A percentile compares a stretch with the other conserved stretches of the same genome.
Evolutionary conservation across 805 yeast species (phyloP).

Genomic region (Wickerhamiella parazyma): DNA sequence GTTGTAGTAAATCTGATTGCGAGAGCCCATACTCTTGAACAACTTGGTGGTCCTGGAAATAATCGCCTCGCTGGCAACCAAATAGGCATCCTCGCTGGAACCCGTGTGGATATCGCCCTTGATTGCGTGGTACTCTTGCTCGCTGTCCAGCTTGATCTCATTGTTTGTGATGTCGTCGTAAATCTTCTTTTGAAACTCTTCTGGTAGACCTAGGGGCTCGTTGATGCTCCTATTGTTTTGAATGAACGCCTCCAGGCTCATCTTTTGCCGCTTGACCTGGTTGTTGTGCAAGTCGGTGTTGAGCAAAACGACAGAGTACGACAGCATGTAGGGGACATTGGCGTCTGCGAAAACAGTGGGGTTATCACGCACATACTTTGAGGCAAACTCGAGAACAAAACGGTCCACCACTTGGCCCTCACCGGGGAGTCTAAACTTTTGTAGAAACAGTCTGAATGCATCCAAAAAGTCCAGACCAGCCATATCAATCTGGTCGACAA

Average conservation of each 20-base stretch:
- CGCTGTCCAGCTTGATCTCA: slow-evolving; percentile 84
- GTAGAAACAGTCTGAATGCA: slow-evolving; percentile 73
- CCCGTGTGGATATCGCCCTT: slow-evolving; percentile 50
- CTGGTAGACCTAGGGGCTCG: slow-evolving; percentile 73
- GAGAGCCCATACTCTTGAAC: slow-evolving; percentile 40
- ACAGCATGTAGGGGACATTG: slow-evolving; percentile 82
- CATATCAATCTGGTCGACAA: slow-evolving; percentile 81
- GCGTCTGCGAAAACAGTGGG: slow-evolving; percentile 76
- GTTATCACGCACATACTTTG: slow-evolving; percentile 75
- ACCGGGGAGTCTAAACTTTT: slow-evolving; percentile 87
- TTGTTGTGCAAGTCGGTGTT: slow-evolving; percentile 90
- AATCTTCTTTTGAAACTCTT: slow-evolving; percentile 52
- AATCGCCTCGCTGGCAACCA: slow-evolving; percentile 86
- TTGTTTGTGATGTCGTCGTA: slow-evolving; percentile 66
- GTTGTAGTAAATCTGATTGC: slow-evolving; percentile 44
- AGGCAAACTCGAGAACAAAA: slow-evolving; percentile 93
- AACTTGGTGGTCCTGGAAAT: slow-evolving; percentile 76
- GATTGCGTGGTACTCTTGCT: slow-evolving; percentile 82
- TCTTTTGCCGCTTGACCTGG: slow-evolving; percentile 63
- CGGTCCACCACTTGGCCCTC: slow-evolving; percentile 97
- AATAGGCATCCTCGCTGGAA: slow-evolving; percentile 62
- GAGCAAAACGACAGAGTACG: slow-evolving; percentile 82
- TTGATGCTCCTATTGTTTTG: slow-evolving; percentile 85
- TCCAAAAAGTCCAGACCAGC: slow-evolving; percentile 56
- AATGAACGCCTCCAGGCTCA: slow-evolving; percentile 79